Conservation (phyloP, 306 rosid species). For the Aeschynomene evenia region DNA sequence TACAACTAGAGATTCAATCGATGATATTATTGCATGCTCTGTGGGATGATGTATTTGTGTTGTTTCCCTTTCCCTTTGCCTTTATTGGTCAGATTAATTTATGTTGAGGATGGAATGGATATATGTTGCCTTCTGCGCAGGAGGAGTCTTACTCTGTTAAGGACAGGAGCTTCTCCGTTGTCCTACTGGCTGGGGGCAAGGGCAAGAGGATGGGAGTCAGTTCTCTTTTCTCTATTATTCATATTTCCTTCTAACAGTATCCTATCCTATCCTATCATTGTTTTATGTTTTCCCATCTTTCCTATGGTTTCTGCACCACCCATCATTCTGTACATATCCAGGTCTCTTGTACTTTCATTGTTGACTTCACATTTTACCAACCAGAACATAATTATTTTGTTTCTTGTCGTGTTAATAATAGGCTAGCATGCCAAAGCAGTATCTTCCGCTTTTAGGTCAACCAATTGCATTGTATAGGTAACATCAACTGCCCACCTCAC, state of each 20-base stretch:
- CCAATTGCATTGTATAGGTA: constrained; percentile 90
- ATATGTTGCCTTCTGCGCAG: too few relatives aligned
- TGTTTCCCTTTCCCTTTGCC: too few relatives aligned
- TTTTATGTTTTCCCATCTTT: neutral
- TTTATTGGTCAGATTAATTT: too few relatives aligned
- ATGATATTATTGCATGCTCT: too few relatives aligned
- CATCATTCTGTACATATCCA: neutral
- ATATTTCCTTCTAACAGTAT: too few relatives aligned
- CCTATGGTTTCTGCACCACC: neutral
- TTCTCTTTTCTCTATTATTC: neutral
- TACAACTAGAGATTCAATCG: too few relatives aligned
- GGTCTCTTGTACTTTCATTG: neutral
- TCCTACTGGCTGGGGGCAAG: constrained; percentile 79
- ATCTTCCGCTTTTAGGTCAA: constrained; percentile 90
- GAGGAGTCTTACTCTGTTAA: constrained; percentile 29
- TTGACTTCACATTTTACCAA: constrained; percentile 3
- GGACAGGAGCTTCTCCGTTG: constrained; percentile 66
- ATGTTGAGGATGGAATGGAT: too few relatives aligned
- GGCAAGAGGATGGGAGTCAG: constrained; percentile 94
- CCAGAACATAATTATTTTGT: constrained; percentile 20
- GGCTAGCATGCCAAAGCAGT: constrained; percentile 97
- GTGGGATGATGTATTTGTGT: too few relatives aligned
- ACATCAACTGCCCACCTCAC: constrained; percentile 9
- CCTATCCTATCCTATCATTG: neutral
- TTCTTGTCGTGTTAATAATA: constrained; percentile 38